Percentiles rank a stretch among this genome's conserved stretches.
Evolutionary conservation across 345 rosid genomes (phyloP).

Genomic region (Rhodomyrtus tomentosa): DNA sequence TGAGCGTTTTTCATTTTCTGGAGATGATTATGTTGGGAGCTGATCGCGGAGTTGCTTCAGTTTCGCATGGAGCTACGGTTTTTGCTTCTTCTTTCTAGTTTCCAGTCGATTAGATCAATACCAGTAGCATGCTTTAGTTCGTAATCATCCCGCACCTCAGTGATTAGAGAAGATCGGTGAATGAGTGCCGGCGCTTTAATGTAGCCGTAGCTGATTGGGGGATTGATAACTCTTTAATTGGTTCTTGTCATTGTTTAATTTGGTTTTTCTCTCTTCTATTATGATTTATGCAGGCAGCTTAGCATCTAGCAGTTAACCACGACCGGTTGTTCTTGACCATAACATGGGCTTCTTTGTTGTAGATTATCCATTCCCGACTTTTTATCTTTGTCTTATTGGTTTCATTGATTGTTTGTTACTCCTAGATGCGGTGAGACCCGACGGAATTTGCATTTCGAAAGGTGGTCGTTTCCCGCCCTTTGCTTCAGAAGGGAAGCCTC

Average conservation of each 20-base stretch:
- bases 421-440: conserved; percentile 23
- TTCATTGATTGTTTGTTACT: neutral
- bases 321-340: neutral
- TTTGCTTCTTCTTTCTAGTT: neutral
- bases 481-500: conserved; percentile 67
- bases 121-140: neutral
- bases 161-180: neutral
- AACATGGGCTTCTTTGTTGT: neutral
- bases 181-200: neutral
- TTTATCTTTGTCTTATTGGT: neutral
- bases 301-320: neutral
- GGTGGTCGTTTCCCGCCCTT: conserved; percentile 80
- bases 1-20: neutral
- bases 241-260: neutral
- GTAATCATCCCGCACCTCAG: neutral
- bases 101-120: neutral
- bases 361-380: neutral
- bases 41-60: neutral
- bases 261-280: neutral
- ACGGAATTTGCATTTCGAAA: conserved; percentile 64
- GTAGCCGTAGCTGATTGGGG: neutral
- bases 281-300: neutral
- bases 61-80: neutral
- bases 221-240: neutral
- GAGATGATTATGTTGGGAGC: neutral